Base-by-base conservation (phyloP, 106 monocot genomes). In the Apostasia ramifera region DNA sequence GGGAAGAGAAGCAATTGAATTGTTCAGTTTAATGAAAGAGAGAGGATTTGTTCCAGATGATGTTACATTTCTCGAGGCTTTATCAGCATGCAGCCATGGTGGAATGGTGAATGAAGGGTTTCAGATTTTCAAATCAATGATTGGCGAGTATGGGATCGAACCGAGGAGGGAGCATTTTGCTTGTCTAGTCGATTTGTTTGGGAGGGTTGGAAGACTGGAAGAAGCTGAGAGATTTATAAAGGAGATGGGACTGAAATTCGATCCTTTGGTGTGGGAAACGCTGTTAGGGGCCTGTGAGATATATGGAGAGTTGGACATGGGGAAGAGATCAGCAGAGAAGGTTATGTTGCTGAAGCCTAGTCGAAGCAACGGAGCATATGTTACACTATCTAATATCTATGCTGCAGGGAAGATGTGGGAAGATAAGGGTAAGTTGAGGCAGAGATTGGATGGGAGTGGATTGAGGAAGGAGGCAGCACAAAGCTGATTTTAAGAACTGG, bases 61-160 rank as follows among this genome's bases (percentile, higher is more conserved):
- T 2, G 74, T 88, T 40, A 82, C 82, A 7, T 88, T 82, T 61
- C 82, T 92, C 57, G 78, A 78, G 0, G 67, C 59, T 47, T 74
- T 92, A 67, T 71, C 82, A 47, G 76, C 92, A 1, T 92, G 92
- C 42, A 88, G 88, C 76, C 81, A 92, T 70, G 77, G 73, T 40
- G 92, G 92, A 1, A 76, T 92, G 44, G 73, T 92, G 11, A 71
- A 85, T 6, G 88, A 88, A 54, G 92, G 88, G 44, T 53, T 88
- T 66, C 8, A 44, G 3, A 63, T 92, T 39, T 83, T 88, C 15
- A 66, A 69, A 26, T 80, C 80, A 45, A 92, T 92, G 92, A 66
- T 55, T 9, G 68, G 55, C 57, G 68, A 57, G 9, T 69, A 74
- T 44, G 43, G 67, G 4, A 48, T 88, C 43, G 81, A 83, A 54